These are phyloP conservation scores for Colletotrichum sp. DNA, from an alignment of 2,329 filamentous ascomycete genomes.

Conservation along the genomic window DNA sequence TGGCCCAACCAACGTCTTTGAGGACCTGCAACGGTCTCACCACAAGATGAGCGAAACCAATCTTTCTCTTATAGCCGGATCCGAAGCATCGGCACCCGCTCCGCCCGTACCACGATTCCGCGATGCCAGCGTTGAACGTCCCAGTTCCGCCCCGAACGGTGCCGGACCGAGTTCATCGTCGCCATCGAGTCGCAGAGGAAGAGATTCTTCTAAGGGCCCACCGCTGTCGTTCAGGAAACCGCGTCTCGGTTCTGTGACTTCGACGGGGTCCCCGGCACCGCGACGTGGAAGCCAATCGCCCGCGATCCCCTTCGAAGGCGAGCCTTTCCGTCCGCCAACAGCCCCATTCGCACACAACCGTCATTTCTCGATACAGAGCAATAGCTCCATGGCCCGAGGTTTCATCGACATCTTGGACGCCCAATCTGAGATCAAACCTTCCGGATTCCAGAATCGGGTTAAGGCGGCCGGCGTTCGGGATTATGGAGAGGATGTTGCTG, in stretches of 20 bases:
- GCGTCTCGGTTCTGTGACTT: slow-evolving; percentile 1
- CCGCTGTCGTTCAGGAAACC: slow-evolving; percentile 23
- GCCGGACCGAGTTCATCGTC: slow-evolving; percentile 2
- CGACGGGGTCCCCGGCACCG: slow-evolving; percentile 1
- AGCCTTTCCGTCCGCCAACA: slow-evolving; percentile 19
- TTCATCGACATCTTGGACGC: slow-evolving; percentile 64
- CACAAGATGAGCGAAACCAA: slow-evolving; percentile 30
- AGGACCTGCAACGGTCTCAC: slow-evolving; percentile 38
- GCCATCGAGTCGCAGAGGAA: slow-evolving; percentile 11
- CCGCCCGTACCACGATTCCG: slow-evolving; percentile 33
- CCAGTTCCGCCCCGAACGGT: slow-evolving; percentile 37
- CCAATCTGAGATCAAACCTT: slow-evolving; percentile 54
- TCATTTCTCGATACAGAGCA: slow-evolving; percentile 37
- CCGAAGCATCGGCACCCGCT: slow-evolving; percentile 32
- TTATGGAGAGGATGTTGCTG: slow-evolving; percentile 70
- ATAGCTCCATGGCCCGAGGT: slow-evolving; percentile 26
- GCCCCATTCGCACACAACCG: slow-evolving; percentile 30
- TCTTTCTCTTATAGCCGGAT: slow-evolving; percentile 22
- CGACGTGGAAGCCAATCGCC: background rate
- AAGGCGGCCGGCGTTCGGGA: slow-evolving; percentile 55
- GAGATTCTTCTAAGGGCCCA: slow-evolving; percentile 19
- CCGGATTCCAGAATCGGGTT: slow-evolving; percentile 54
- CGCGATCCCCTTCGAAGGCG: background rate
- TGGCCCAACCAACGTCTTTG: slow-evolving; percentile 38
- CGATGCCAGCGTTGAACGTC: slow-evolving; percentile 34